Percentiles rank a stretch among this genome's conserved stretches.
Conservation (phyloP, 148 eudicot genomes). For the Camellia sinensis region DNA sequence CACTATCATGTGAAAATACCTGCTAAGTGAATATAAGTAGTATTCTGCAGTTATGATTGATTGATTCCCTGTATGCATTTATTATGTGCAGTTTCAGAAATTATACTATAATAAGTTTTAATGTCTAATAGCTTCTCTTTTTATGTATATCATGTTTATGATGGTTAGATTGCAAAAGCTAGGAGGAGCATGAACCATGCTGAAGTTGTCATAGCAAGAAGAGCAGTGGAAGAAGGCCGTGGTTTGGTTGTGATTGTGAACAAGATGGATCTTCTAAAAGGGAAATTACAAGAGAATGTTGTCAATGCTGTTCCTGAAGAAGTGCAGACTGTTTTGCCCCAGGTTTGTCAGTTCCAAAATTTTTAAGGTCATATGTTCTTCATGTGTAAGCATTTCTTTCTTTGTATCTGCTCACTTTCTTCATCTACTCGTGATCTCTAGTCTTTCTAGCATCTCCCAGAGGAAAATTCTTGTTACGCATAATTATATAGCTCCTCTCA, state of each 20-base stretch:
- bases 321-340: constrained; percentile 81
- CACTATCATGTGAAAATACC: background rate
- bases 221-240: constrained; percentile 97
- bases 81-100: background rate
- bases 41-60: background rate
- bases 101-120: background rate
- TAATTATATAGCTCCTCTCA: background rate
- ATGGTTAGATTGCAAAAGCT: constrained; percentile 58
- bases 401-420: background rate
- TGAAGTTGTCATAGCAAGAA: constrained; percentile 92
- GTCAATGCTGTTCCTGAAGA: constrained; percentile 82
- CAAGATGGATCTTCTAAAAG: constrained; percentile 85
- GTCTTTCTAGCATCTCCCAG: background rate
- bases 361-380: background rate
- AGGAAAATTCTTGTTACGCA: background rate
- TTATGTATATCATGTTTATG: background rate
- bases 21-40: background rate
- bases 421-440: background rate
- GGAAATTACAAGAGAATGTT: constrained; percentile 55
- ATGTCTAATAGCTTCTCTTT: background rate
- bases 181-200: constrained; percentile 85
- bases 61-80: background rate
- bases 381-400: background rate
- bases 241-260: constrained; percentile 87
- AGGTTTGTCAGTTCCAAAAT: constrained; percentile 48